A percentile compares a stretch with the other conserved stretches of the same genome.
Conservation (phyloP, 108 stramenopile species). For the Skeletonema marinoi region DNA sequence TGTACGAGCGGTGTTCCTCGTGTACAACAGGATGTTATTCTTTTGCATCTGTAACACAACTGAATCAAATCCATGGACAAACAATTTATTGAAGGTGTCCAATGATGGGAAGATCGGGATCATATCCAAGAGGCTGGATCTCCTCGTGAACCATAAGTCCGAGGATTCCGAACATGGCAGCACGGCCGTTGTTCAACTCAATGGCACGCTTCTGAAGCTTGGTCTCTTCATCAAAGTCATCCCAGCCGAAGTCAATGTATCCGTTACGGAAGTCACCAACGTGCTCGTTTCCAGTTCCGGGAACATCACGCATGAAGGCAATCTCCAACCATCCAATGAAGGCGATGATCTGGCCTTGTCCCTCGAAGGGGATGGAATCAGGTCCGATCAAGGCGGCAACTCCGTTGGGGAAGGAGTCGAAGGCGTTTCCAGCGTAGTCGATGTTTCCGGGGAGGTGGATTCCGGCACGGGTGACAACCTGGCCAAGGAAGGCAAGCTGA, state of each 20-base stretch:
- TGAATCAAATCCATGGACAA: background rate
- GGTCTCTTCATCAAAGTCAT: slow-evolving; percentile 67
- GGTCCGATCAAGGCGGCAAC: slow-evolving; percentile 20
- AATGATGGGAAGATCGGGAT: slow-evolving; percentile 57
- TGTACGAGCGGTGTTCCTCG: too few species aligned
- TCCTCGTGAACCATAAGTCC: slow-evolving; percentile 76
- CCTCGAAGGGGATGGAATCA: too few species aligned
- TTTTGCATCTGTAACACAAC: too few species aligned
- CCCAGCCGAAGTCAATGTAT: slow-evolving; percentile 77
- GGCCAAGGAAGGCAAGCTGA: slow-evolving; percentile 83
- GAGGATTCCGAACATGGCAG: slow-evolving; percentile 87
- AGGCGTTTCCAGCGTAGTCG: slow-evolving; percentile 63
- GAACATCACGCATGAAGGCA: slow-evolving; percentile 11
- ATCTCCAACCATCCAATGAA: too few species aligned
- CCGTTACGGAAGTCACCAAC: slow-evolving; percentile 84
- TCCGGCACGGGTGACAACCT: slow-evolving; percentile 71
- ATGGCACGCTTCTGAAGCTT: slow-evolving; percentile 85
- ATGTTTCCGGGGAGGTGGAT: slow-evolving; percentile 83
- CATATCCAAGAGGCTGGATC: slow-evolving; percentile 51
- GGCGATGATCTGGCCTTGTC: too few species aligned
- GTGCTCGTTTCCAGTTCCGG: slow-evolving; percentile 51
- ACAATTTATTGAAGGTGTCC: slow-evolving; percentile 43
- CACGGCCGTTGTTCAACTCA: slow-evolving; percentile 93
- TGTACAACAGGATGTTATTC: too few species aligned
- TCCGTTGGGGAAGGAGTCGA: slow-evolving; percentile 72